Evolutionary conservation across 495 filamentous ascomycete genomes (phyloP).

Genomic region (Penicillium cosmopolitanum): DNA sequence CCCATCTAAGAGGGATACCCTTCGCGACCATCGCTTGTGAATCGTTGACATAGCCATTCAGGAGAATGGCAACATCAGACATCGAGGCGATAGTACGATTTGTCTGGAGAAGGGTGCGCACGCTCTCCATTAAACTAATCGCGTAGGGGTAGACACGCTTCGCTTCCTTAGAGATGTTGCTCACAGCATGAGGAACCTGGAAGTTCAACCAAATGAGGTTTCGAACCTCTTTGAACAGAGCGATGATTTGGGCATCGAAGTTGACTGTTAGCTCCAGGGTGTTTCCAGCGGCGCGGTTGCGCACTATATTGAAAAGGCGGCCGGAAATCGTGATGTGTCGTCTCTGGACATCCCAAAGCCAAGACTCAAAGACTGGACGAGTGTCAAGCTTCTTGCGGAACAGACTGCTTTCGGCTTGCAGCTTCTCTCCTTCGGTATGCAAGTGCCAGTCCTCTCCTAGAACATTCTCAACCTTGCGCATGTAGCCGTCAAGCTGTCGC

Average conservation of each 20-base stretch:
- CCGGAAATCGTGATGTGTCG: slow-evolving; percentile 89
- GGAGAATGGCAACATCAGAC: slow-evolving; percentile 80
- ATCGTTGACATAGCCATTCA: slow-evolving; percentile 90
- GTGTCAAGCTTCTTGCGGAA: slow-evolving; percentile 98
- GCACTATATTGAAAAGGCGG: slow-evolving; percentile 84
- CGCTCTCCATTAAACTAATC: slow-evolving; percentile 96
- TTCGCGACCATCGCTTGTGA: slow-evolving; percentile 79
- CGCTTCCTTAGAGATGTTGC: slow-evolving; percentile 94
- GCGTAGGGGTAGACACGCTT: slow-evolving; percentile 97
- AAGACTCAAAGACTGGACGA: slow-evolving; percentile 88
- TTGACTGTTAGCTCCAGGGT: slow-evolving; percentile 86
- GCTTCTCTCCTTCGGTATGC: slow-evolving; percentile 92
- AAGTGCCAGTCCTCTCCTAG: slow-evolving; percentile 91
- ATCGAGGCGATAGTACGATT: slow-evolving; percentile 78
- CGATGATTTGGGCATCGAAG: slow-evolving; percentile 95
- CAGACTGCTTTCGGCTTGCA: slow-evolving; percentile 82
- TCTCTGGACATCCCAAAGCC: slow-evolving; percentile 85
- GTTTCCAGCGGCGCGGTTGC: slow-evolving; percentile 85
- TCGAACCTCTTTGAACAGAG: slow-evolving; percentile 97
- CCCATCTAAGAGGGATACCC: slow-evolving; percentile 89
- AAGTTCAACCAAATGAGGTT: slow-evolving; percentile 94
- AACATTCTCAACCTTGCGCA: slow-evolving; percentile 97
- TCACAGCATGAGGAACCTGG: slow-evolving; percentile 88
- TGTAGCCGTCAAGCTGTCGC: slow-evolving; percentile 88
- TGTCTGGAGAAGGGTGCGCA: slow-evolving; percentile 86